A percentile compares a stretch with the other conserved stretches of the same genome.
These are phyloP conservation scores for Xylaria grammica DNA, from an alignment of 495 filamentous ascomycete genomes.

Conservation along the genomic window DNA sequence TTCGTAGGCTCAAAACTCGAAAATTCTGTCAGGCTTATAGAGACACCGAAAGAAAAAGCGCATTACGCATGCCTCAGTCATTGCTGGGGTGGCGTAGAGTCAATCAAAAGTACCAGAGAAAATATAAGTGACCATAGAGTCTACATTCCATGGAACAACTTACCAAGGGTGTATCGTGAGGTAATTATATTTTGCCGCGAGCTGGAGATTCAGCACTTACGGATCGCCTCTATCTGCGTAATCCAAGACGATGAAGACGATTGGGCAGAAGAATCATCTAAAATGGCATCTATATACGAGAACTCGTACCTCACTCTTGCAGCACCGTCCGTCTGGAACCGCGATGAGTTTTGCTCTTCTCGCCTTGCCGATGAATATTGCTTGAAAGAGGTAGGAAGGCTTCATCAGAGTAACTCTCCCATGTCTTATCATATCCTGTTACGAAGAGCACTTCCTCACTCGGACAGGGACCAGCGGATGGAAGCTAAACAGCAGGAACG, in stretches of 20 bases:
- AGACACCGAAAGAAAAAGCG: neutral
- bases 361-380: neutral
- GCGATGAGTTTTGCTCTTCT: neutral
- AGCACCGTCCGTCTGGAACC: neutral
- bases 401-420: neutral
- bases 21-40: neutral
- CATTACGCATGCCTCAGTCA: neutral
- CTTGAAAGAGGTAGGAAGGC: neutral
- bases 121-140: slow-evolving; percentile 4
- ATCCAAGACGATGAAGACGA: neutral
- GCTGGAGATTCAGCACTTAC: neutral
- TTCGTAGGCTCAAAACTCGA: neutral
- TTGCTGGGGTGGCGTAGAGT: neutral
- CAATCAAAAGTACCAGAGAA: neutral
- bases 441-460: no score
- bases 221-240: neutral
- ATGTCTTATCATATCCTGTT: no score
- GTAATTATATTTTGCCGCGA: slow-evolving; percentile 4
- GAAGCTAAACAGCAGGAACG: no score
- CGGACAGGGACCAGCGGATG: no score
- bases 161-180: slow-evolving; percentile 3
- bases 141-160: neutral
- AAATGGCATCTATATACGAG: neutral
- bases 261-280: neutral
- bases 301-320: slow-evolving; percentile 6